phyloP scores from a whole-genome alignment of 495 filamentous ascomycete species.

The Penicillium pancosmium region DNA sequence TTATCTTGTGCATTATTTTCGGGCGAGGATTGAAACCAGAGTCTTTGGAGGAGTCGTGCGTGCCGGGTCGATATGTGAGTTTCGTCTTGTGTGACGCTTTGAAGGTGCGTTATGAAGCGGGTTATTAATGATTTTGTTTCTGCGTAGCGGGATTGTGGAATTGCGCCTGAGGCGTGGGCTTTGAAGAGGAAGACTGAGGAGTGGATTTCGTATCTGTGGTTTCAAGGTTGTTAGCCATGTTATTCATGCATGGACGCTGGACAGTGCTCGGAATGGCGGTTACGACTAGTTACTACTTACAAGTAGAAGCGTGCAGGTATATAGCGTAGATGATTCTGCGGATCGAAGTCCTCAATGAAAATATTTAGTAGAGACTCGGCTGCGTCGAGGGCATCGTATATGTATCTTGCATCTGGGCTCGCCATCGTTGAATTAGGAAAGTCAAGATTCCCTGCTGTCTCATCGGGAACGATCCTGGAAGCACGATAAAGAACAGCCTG shows the following conservation, averaged over 20 bases:
- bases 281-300: background rate
- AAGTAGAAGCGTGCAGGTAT: conserved; percentile 3
- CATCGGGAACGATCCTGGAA: background rate
- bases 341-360: conserved; percentile 1
- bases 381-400: background rate
- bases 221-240: too few relatives aligned
- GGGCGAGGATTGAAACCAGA: background rate
- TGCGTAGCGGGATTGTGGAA: background rate
- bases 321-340: background rate
- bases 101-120: background rate
- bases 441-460: background rate
- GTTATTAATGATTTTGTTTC: background rate
- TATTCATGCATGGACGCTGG: too few relatives aligned
- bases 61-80: background rate
- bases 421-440: background rate
- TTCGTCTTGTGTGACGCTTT: background rate
- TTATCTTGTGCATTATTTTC: background rate
- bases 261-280: background rate
- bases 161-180: conserved; percentile 4
- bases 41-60: background rate
- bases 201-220: conserved; percentile 7
- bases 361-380: background rate
- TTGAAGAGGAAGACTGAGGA: conserved; percentile 7
- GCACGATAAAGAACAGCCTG: background rate
- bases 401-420: background rate